These are phyloP conservation scores for Talaromyces sp. DNA, from an alignment of 2,329 filamentous ascomycete species.

Conservation along the genomic window DNA sequence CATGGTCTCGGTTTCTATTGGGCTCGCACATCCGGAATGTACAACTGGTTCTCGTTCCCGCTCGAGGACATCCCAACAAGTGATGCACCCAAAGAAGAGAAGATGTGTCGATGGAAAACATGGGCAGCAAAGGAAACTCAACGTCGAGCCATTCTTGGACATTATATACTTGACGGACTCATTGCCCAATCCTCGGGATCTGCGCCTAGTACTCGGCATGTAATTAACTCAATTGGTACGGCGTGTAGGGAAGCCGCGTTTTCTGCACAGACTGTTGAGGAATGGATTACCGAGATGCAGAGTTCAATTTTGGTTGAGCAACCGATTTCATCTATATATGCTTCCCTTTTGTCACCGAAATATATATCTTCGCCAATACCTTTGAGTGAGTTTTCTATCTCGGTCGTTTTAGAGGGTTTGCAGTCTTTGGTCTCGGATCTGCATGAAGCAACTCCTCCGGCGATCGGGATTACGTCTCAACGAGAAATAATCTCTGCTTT, in stretches of 20 bases:
- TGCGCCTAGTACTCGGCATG: not conserved
- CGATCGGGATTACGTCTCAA: not conserved
- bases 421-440: not conserved
- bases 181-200: not conserved
- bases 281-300: not conserved
- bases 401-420: not conserved
- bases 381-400: not conserved
- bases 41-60: not conserved
- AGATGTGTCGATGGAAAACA: constrained; percentile 40
- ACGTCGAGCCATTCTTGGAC: constrained; percentile 43
- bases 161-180: constrained; percentile 32
- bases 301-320: not conserved
- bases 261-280: not conserved
- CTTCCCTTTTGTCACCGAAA: not conserved
- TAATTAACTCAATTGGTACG: not conserved
- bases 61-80: not conserved
- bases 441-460: not conserved
- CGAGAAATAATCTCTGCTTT: not conserved
- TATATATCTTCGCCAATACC: not conserved
- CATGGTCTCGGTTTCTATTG: not conserved
- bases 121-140: constrained; percentile 47
- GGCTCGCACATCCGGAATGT: not conserved
- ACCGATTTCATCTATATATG: not conserved
- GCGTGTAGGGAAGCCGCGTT: not conserved
- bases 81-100: constrained; percentile 26